These are phyloP conservation scores for Dryadomyces quercus-mongolicae DNA, from an alignment of 2,329 filamentous ascomycete species.

Conservation along the genomic window DNA sequence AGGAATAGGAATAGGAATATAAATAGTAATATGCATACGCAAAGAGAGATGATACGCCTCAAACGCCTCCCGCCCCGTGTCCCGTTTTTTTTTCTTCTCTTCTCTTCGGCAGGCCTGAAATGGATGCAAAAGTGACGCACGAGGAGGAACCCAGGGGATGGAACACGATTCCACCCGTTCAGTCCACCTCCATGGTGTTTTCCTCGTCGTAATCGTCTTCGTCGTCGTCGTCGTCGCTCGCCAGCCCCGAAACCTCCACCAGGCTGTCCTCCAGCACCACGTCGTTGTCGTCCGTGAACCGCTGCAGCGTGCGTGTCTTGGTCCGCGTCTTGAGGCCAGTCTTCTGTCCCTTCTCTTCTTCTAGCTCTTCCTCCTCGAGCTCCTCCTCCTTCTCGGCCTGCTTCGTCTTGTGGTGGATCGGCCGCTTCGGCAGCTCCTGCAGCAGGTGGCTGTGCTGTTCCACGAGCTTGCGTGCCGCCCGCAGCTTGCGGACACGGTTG, in stretches of 20 bases:
- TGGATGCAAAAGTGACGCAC: not conserved
- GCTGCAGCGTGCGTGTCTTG: constrained; percentile 22
- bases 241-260: constrained; percentile 9
- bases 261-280: constrained; percentile 24
- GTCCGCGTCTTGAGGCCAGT: constrained; percentile 14
- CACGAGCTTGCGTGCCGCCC: constrained; percentile 75
- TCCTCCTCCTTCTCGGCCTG: constrained; percentile 3
- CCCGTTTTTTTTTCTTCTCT: not conserved
- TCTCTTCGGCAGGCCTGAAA: not conserved
- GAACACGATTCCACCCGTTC: too few relatives aligned
- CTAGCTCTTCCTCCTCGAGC: constrained; percentile 13
- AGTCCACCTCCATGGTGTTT: constrained; percentile 24
- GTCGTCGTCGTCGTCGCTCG: constrained; percentile 13
- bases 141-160: too few relatives aligned
- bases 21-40: not conserved
- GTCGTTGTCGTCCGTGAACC: constrained; percentile 24
- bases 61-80: not conserved
- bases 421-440: constrained; percentile 31
- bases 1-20: too few relatives aligned
- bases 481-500: constrained; percentile 72
- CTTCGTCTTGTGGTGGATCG: constrained; percentile 27
- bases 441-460: constrained; percentile 87
- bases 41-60: not conserved
- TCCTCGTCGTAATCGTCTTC: constrained; percentile 17
- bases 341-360: constrained; percentile 17